phyloP scores from a whole-genome alignment of 208 protist species.

The Acanthamoeba lenticulata region DNA sequence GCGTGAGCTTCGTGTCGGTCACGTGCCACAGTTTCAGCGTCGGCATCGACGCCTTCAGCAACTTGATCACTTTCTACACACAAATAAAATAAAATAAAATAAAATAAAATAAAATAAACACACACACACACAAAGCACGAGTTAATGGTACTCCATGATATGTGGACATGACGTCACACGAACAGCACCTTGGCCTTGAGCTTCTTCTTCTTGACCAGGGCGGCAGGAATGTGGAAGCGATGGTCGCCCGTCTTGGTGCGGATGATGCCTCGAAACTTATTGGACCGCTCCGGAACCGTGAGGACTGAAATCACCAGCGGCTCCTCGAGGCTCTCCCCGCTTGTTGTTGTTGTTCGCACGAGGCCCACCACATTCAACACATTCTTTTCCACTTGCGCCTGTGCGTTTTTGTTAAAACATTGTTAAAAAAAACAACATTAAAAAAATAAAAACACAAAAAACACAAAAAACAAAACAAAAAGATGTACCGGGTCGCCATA shows the following conservation, averaged over 20 bases:
- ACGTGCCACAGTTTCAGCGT: neutral
- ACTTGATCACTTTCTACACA: constrained; percentile 14
- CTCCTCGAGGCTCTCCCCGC: neutral
- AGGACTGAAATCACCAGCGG: neutral
- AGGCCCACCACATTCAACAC: neutral
- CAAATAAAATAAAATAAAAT: too few species aligned
- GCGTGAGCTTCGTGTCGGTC: neutral
- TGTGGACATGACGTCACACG: too few species aligned
- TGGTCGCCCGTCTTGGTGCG: constrained; percentile 14
- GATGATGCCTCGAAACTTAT: constrained; percentile 4
- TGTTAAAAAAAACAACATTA: neutral
- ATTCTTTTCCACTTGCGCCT: neutral
- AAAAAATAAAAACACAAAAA: too few species aligned
- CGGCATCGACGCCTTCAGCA: neutral
- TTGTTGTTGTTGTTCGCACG: neutral
- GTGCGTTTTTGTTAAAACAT: neutral
- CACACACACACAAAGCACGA: too few species aligned
- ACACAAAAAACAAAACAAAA: neutral
- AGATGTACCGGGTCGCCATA: neutral
- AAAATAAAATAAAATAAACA: too few species aligned
- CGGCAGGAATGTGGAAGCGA: neutral
- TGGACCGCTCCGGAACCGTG: neutral
- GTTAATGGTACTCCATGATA: too few species aligned
- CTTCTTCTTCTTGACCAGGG: constrained; percentile 3
- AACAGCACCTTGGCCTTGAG: neutral